Base-by-base conservation (phyloP, 2,329 filamentous ascomycete genomes). In the Tricladium varicosporioides region DNA sequence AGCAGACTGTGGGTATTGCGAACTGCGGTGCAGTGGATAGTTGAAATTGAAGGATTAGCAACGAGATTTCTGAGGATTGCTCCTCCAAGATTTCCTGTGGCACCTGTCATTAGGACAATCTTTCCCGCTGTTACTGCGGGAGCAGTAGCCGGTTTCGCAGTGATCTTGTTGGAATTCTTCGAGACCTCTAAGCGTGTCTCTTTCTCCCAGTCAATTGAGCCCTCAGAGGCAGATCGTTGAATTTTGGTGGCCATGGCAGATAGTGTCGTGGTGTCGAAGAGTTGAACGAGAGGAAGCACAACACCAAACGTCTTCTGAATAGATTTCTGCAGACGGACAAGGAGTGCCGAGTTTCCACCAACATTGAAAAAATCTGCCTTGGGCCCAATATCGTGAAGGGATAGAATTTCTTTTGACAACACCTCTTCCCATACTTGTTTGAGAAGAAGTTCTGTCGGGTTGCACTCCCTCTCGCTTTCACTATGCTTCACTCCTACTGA, bases 1-100 rank as follows among this genome's bases (percentile, higher is more conserved):
- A 48, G 19, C 2, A 49, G 15, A 10, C 1, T 63, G 58, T 50
- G 40, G 42, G 13, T 5, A 5, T n/a, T 14, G 5, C 54, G 54
- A 1, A 77, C 64, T 4, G 76, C 76, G 9, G 80, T 46, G 57
- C 76, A 79, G 62, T 78, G 72, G 2, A 82, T 63, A 7, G 61
- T 65, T 1, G 53, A 18, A 0, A 80, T 67, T 0, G 50, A 47
- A 0, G 60, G 18, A 4, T 72, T 51, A 1, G 64, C 51, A 0
- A 73, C 49, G 1, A 82, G 70, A 1, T 65, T 58, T 4, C 58
- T 50, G 1, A 80, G 64, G 16, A 81, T 49, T 10, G 70, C 54
- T 4, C 59, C 46, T 2, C 71, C 75, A 1, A 81, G 63, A 51
- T 75, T 77, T 0, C 72, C 73, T 4, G 72, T 71, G 2, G 72